These are phyloP conservation scores for Verticillium nonalfalfae DNA, from an alignment of 2,329 filamentous ascomycete species.

Conservation along the genomic window DNA sequence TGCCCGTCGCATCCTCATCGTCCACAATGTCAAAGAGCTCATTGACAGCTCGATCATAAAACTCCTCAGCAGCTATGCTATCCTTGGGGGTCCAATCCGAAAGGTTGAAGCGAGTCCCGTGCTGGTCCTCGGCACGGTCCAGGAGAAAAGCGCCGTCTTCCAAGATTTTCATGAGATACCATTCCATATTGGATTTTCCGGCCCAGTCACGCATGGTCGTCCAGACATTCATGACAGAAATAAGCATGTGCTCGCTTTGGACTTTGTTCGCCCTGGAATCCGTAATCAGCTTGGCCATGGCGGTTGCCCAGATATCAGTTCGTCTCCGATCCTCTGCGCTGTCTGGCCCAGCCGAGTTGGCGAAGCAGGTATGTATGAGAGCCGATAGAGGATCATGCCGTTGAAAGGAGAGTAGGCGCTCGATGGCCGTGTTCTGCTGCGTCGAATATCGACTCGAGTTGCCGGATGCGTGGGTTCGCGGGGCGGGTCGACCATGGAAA, in stretches of 20 bases:
- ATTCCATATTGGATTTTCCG: conserved; percentile 81
- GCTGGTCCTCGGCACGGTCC: conserved; percentile 75
- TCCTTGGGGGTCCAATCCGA: conserved; percentile 72
- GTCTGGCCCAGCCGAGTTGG: conserved; percentile 75
- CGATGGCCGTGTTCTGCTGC: conserved; percentile 58
- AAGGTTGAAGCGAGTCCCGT: conserved; percentile 63
- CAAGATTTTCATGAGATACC: conserved; percentile 90
- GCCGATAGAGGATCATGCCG: conserved; percentile 80
- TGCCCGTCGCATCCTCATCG: conserved; percentile 75
- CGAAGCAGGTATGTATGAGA: conserved; percentile 83
- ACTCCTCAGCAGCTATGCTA: conserved; percentile 77
- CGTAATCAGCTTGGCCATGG: conserved; percentile 76
- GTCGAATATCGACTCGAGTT: conserved; percentile 25
- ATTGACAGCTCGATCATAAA: conserved; percentile 76
- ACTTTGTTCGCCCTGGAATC: conserved; percentile 70
- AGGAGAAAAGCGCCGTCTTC: conserved; percentile 89
- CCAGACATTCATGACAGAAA: conserved; percentile 83
- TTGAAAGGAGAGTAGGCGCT: conserved; percentile 82
- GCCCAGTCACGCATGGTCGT: conserved; percentile 83
- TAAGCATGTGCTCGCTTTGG: conserved; percentile 73
- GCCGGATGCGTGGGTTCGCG: conserved; percentile 36
- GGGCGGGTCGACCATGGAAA: conserved; percentile 46
- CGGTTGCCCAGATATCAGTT: conserved; percentile 81
- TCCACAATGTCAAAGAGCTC: conserved; percentile 82
- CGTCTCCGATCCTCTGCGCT: conserved; percentile 74